Evolutionary conservation across 2,329 filamentous ascomycete genomes (phyloP).

Genomic region (Cephalotrichum gorgonifer): DNA sequence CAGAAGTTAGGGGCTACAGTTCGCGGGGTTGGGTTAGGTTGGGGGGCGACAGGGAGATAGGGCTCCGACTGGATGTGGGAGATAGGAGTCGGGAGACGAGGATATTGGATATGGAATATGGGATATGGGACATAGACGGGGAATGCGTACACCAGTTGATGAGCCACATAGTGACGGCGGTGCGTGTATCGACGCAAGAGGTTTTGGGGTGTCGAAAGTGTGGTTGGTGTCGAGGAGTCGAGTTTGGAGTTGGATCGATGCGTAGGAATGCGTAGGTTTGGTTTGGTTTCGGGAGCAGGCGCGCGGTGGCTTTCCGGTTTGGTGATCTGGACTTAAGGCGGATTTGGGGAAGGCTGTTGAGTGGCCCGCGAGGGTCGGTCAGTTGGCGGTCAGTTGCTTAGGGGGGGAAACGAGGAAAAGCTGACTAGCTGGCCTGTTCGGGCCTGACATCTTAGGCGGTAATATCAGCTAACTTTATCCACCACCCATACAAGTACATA

Average conservation of each 20-base stretch:
- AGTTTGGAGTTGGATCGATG: not conserved
- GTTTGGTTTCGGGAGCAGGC: slow-evolving; percentile 4
- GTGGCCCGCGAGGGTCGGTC: too few species aligned
- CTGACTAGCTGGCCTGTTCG: not conserved
- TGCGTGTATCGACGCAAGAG: not conserved
- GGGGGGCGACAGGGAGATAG: too few species aligned
- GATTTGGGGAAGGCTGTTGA: too few species aligned
- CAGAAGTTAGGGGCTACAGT: not conserved
- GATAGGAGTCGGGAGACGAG: too few species aligned
- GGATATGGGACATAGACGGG: slow-evolving; percentile 3
- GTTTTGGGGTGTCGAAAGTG: not conserved
- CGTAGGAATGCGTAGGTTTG: slow-evolving; percentile 5
- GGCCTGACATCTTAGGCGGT: not conserved
- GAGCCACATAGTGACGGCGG: slow-evolving; percentile 75
- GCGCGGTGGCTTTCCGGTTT: slow-evolving; percentile 1
- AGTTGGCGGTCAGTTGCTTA: not conserved
- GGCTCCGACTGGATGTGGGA: too few species aligned
- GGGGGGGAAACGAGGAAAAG: too few species aligned
- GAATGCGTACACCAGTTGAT: slow-evolving; percentile 79
- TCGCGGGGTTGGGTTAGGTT: not conserved
- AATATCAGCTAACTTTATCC: too few species aligned
- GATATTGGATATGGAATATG: not conserved
- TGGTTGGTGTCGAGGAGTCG: not conserved
- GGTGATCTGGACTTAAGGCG: slow-evolving; percentile 5
- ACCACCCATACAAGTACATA: too few species aligned